Conservation (phyloP, 2,329 filamentous ascomycete species). For the Phialophora expanda region DNA sequence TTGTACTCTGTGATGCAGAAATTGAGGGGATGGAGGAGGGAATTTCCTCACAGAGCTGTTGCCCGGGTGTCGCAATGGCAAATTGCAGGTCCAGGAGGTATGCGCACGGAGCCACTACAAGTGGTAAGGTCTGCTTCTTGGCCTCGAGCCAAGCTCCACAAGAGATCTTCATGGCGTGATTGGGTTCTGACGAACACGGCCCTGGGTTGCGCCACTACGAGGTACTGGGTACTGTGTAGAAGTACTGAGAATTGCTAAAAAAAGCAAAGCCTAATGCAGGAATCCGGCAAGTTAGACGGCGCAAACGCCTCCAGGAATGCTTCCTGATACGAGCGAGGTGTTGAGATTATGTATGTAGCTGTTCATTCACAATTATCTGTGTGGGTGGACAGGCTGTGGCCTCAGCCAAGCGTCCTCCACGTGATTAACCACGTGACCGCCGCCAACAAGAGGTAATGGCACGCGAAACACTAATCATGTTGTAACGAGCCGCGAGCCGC, state of each 20-base stretch:
- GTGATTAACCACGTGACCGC: no score
- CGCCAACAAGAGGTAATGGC: no score
- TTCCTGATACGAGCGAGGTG: not conserved
- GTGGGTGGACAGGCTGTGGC: no score
- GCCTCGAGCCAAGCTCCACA: constrained; percentile 2
- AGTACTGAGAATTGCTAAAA: not conserved
- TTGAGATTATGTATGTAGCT: no score
- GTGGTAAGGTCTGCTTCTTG: not conserved
- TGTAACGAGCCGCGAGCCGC: no score
- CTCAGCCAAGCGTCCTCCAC: no score
- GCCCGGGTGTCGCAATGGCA: not conserved
- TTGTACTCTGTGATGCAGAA: not conserved
- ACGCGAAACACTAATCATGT: no score
- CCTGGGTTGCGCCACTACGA: not conserved
- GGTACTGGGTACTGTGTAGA: not conserved
- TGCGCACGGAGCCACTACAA: not conserved
- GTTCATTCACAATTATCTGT: no score
- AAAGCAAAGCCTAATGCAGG: not conserved
- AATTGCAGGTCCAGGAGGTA: constrained; percentile 18
- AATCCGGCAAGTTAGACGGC: not conserved
- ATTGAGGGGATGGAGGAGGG: not conserved
- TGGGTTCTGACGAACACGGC: constrained; percentile 8
- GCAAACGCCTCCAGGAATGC: not conserved
- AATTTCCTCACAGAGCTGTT: not conserved
- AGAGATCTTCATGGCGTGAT: constrained; percentile 10